Evolutionary conservation across 2,329 filamentous ascomycete species (phyloP).

Genomic region (Diplodia sapinea): DNA sequence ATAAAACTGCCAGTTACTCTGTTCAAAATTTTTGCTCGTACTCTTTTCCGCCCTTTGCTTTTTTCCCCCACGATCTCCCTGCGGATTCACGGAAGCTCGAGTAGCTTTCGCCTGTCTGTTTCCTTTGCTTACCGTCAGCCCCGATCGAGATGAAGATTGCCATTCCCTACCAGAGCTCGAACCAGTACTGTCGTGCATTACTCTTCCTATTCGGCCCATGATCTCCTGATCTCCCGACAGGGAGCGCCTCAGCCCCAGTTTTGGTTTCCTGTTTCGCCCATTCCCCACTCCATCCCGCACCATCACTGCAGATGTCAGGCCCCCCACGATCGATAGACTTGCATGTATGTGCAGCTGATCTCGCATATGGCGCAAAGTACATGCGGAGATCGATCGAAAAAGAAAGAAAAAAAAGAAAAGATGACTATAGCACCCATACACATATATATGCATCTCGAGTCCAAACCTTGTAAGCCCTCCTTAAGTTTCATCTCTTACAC

Average conservation of each 20-base stretch:
- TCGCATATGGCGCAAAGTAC: not conserved
- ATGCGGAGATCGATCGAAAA: not conserved
- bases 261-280: not conserved
- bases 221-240: not conserved
- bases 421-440: not conserved
- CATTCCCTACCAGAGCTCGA: not conserved
- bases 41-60: too few relatives aligned
- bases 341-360: not conserved
- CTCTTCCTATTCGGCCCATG: not conserved
- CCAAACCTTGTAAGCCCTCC: not conserved
- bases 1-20: too few relatives aligned
- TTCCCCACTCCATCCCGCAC: not conserved
- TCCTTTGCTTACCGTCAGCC: not conserved
- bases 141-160: conserved; percentile 6
- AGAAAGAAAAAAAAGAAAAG: not conserved
- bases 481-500: not conserved
- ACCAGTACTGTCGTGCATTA: not conserved
- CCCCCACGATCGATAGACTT: not conserved
- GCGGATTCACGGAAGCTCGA: not conserved
- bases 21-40: too few relatives aligned
- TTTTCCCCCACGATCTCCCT: not conserved
- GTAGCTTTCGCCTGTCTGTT: not conserved
- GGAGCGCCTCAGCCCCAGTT: not conserved
- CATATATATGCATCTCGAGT: not conserved
- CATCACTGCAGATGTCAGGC: not conserved